Evolutionary conservation across 148 eudicot genomes (phyloP).

Genomic region (Fallopia convolvulus): DNA sequence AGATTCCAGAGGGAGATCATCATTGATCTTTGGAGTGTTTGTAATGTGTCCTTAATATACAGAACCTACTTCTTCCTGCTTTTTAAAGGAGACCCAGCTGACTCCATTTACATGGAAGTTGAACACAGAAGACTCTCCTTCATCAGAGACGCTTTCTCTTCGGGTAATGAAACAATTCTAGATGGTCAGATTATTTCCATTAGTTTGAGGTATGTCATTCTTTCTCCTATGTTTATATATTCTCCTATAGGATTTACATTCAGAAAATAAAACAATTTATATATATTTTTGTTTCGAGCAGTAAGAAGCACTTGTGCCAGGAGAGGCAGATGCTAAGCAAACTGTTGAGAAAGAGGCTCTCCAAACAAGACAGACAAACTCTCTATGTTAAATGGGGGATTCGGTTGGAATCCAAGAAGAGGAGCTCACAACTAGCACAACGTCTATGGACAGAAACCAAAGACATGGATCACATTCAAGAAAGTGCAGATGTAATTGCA

Average conservation of each 20-base stretch:
- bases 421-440: constrained; percentile 62
- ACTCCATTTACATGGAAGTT: constrained; percentile 87
- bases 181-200: constrained; percentile 52
- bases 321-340: constrained; percentile 72
- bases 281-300: constrained; percentile 16
- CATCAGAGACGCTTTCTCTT: constrained; percentile 56
- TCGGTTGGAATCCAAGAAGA: constrained; percentile 44
- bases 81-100: constrained; percentile 65
- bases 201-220: constrained; percentile 51
- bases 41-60: constrained; percentile 76
- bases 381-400: constrained; percentile 77
- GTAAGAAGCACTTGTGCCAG: constrained; percentile 48
- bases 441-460: constrained; percentile 49
- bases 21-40: constrained; percentile 67
- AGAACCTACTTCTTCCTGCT: constrained; percentile 82
- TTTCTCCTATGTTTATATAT: neutral
- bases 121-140: constrained; percentile 69
- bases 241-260: neutral
- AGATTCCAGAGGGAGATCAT: constrained; percentile 69
- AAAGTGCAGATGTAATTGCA: constrained; percentile 70
- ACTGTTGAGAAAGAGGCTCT: constrained; percentile 61
- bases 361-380: constrained; percentile 48
- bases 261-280: neutral
- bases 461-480: constrained; percentile 58
- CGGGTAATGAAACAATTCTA: constrained; percentile 41